Base-by-base conservation (phyloP, 2,329 filamentous ascomycete genomes). In the Scedosporium apiospermum region DNA sequence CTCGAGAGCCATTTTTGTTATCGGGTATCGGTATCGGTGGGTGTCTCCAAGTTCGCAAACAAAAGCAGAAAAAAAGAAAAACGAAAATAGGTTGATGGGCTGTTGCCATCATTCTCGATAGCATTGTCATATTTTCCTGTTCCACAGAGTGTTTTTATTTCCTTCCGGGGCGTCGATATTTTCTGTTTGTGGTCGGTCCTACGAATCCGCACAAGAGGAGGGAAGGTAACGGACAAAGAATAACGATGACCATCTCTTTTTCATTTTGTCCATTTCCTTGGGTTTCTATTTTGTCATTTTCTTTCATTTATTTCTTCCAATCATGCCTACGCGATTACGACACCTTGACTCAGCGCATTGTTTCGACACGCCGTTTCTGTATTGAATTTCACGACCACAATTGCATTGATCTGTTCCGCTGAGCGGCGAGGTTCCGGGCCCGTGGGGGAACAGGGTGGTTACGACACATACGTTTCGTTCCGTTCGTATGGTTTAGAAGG, bases 221-320 rank as follows among this genome's bases (percentile, higher is more conserved):
- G 34, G 34, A 38, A 38, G 34, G 34, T 38, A 14, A 38, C 34
- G 34, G 34, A 38, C 34, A 38, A 38, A 38, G 34, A 38, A 38
- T 38, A 38, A 38, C 34, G 34, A 38, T 38, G 34, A 12, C 34
- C 34, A 44, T 62, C 3, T 42, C 18, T 51, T 23, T 49, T 46
- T 27, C 49, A 12, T 38, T 38, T 38, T 14, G 34, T 38, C 34
- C 16, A 9, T 49, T 23, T 49, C 55, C 38, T 44, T n/a, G 16
- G 44, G 12, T 61, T 7, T 60, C 62, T 62, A 46, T 34, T 44
- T 55, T 38, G 38, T 53, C 26, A 41, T 38, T 23, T 14, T 14
- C 30, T 12, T 58, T 18, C 10, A 18, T 55, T 58, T 62, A 18
- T 49, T 44, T 62, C 66, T 66, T 72, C 72, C 6, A 38, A 66